phyloP scores from a whole-genome alignment of 163 green algal species.

The Scenedesmus sp. region DNA sequence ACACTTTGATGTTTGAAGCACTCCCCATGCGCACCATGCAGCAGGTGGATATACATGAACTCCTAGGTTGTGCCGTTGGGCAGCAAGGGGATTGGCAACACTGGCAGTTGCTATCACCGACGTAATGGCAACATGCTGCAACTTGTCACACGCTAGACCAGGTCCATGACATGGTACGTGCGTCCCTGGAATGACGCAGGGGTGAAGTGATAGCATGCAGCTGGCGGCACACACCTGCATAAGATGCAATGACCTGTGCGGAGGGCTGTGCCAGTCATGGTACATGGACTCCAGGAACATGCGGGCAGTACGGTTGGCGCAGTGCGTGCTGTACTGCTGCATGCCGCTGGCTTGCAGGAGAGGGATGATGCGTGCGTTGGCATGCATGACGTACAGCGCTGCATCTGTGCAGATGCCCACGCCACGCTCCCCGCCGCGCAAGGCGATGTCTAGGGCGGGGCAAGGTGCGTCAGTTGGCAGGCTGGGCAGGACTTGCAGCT shows the following conservation, averaged over 20 bases:
- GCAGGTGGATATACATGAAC: no score
- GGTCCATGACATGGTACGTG: no score
- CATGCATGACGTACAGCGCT: slow-evolving; percentile 31
- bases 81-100: no score
- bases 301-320: slow-evolving; percentile 20
- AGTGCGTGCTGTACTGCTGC: slow-evolving; percentile 29
- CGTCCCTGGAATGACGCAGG: no score
- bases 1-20: no score
- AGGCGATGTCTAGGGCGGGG: slow-evolving; percentile 26
- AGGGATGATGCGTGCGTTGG: slow-evolving; percentile 21
- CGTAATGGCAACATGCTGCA: no score
- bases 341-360: not conserved
- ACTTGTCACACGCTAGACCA: no score
- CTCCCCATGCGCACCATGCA: no score
- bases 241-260: not conserved
- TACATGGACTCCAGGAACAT: slow-evolving; percentile 45
- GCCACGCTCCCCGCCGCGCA: not conserved
- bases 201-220: not conserved
- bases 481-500: not conserved
- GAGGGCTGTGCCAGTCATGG: not conserved
- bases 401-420: slow-evolving; percentile 44
- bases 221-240: not conserved
- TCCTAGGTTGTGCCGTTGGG: no score
- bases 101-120: no score
- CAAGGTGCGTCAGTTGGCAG: not conserved